Evolutionary conservation across 2,329 filamentous ascomycete genomes (phyloP).

Genomic region (Penicillium sp.): DNA sequence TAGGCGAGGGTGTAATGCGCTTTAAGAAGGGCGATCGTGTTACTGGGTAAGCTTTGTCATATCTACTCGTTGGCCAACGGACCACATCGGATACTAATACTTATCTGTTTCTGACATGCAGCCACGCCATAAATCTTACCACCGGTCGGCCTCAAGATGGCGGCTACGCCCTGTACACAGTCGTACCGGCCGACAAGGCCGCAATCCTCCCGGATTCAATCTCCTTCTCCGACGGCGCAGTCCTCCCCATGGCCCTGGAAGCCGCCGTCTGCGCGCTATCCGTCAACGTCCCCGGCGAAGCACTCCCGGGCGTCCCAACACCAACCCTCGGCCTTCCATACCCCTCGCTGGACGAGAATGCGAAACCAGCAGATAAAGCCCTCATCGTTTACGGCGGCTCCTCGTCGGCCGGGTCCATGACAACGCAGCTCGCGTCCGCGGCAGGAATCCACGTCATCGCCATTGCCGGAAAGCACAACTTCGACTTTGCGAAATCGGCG

Average conservation of each 20-base stretch:
- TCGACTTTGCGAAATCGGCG: slow-evolving; percentile 39
- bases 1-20: slow-evolving; percentile 37
- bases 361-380: slow-evolving; percentile 20
- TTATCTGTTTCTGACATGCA: neutral
- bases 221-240: slow-evolving; percentile 39
- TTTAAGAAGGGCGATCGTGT: slow-evolving; percentile 37
- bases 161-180: slow-evolving; percentile 36
- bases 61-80: no score
- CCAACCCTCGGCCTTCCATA: slow-evolving; percentile 28
- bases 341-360: slow-evolving; percentile 23
- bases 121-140: slow-evolving; percentile 24
- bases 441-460: slow-evolving; percentile 46
- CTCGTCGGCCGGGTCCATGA: slow-evolving; percentile 49
- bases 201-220: slow-evolving; percentile 38
- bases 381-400: slow-evolving; percentile 53
- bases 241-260: slow-evolving; percentile 41
- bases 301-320: slow-evolving; percentile 26
- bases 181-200: slow-evolving; percentile 28
- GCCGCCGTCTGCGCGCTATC: slow-evolving; percentile 40
- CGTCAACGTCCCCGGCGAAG: neutral
- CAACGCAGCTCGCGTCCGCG: slow-evolving; percentile 48
- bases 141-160: slow-evolving; percentile 32
- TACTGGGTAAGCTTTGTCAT: slow-evolving; percentile 23
- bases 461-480: slow-evolving; percentile 44
- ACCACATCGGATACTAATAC: neutral